These are phyloP conservation scores for Fusarium sp. DNA, from an alignment of 2,329 filamentous ascomycete species.

Conservation along the genomic window DNA sequence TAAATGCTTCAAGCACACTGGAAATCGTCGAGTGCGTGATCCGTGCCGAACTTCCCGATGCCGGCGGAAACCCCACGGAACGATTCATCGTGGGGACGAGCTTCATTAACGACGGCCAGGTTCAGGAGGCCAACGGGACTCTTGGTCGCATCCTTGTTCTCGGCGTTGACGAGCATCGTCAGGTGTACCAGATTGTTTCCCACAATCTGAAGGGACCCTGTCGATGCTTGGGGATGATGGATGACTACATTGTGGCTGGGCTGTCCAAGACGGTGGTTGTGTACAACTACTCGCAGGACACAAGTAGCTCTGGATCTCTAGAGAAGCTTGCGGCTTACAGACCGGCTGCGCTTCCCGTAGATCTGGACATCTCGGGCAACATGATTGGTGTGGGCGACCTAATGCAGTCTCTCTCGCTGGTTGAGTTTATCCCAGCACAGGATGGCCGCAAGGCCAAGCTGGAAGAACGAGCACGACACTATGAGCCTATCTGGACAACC, in stretches of 20 bases:
- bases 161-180: slow-evolving; percentile 81
- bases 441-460: slow-evolving; percentile 72
- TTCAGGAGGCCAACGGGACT: slow-evolving; percentile 58
- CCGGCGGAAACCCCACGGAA: slow-evolving; percentile 70
- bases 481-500: slow-evolving; percentile 85
- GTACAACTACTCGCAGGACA: slow-evolving; percentile 68
- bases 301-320: slow-evolving; percentile 67
- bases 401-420: slow-evolving; percentile 89
- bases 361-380: slow-evolving; percentile 79
- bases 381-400: slow-evolving; percentile 88
- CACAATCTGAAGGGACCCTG: slow-evolving; percentile 83
- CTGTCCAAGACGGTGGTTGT: slow-evolving; percentile 87
- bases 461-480: slow-evolving; percentile 82
- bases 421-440: slow-evolving; percentile 74
- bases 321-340: slow-evolving; percentile 81
- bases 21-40: slow-evolving; percentile 91
- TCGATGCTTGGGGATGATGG: slow-evolving; percentile 79
- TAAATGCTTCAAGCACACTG: slow-evolving; percentile 61
- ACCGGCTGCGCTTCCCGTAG: slow-evolving; percentile 85
- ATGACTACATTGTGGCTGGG: slow-evolving; percentile 83
- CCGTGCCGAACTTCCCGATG: slow-evolving; percentile 76
- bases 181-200: slow-evolving; percentile 78
- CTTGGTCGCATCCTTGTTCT: slow-evolving; percentile 85
- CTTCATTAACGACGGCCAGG: slow-evolving; percentile 73
- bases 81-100: slow-evolving; percentile 93